phyloP scores from a whole-genome alignment of 768 basidiomycete species.

The Rhizopogon vinicolor region DNA sequence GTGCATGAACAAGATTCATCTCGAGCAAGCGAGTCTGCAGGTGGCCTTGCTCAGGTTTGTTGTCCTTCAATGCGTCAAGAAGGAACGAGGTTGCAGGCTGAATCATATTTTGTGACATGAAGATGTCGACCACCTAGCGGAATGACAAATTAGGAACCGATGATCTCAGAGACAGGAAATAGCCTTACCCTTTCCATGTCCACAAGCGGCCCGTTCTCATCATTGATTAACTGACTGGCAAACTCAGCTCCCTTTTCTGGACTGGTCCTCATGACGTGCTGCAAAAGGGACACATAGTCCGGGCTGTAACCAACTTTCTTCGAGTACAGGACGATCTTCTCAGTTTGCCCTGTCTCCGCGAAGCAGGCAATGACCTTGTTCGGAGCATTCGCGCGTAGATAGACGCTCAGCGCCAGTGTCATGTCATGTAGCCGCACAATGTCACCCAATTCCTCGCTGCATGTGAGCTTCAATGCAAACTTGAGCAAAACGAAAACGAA shows the following conservation, averaged over 20 bases:
- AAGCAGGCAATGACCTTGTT: constrained; percentile 99
- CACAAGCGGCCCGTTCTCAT: constrained; percentile 87
- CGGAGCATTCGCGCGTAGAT: constrained; percentile 94
- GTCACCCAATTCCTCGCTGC: constrained; percentile 97
- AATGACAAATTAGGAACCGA: constrained; percentile 1
- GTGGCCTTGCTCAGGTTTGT: constrained; percentile 94
- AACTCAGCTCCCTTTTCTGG: constrained; percentile 99
- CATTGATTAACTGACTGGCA: constrained; percentile 90
- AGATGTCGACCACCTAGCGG: constrained; percentile 87
- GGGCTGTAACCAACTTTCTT: constrained; percentile 96
- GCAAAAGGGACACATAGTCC: constrained; percentile 87
- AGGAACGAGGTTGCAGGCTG: constrained; percentile 98
- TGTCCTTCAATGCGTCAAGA: constrained; percentile 96
- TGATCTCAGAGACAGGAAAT: background rate
- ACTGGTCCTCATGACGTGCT: constrained; percentile 94
- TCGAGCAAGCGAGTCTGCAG: constrained; percentile 95
- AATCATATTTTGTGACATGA: constrained; percentile 99
- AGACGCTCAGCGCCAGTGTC: constrained; percentile 96
- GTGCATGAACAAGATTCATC: constrained; percentile 96
- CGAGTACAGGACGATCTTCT: constrained; percentile 96
- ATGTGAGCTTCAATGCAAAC: constrained; percentile 68
- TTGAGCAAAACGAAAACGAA: background rate
- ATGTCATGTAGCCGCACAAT: constrained; percentile 93
- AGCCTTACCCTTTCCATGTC: constrained; percentile 80
- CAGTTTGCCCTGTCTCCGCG: constrained; percentile 96